Percentiles rank a stretch among this genome's conserved stretches.
Evolutionary conservation across 305 asterid species (phyloP).

Genomic region (Solanum hybrid): DNA sequence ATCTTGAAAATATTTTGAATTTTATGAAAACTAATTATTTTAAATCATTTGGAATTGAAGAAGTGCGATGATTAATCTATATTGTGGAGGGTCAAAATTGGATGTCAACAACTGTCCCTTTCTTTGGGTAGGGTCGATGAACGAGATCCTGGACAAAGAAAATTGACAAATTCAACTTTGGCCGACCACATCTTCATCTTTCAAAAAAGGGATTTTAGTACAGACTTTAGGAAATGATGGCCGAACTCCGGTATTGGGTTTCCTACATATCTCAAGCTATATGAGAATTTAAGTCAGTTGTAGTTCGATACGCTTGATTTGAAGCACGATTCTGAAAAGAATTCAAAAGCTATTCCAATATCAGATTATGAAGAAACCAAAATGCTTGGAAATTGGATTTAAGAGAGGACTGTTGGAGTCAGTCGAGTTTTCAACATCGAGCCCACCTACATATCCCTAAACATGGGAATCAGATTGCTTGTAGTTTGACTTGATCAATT

Average conservation of each 20-base stretch:
- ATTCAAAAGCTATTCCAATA: neutral
- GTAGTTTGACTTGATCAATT: neutral
- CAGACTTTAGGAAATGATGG: neutral
- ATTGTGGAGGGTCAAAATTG: neutral
- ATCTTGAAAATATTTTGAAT: neutral
- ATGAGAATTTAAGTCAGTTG: neutral
- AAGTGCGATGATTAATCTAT: no score
- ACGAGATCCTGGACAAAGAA: neutral
- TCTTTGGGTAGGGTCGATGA: neutral
- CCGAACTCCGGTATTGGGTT: neutral
- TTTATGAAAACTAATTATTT: no score
- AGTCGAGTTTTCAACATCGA: neutral
- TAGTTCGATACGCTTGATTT: neutral
- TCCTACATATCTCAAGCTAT: neutral
- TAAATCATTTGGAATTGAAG: neutral
- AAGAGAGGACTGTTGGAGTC: neutral
- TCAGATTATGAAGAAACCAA: neutral
- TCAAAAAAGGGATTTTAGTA: neutral
- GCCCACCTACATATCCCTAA: neutral
- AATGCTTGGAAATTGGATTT: neutral
- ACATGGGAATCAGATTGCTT: neutral
- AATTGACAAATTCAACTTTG: neutral
- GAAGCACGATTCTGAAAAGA: no score
- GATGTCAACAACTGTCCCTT: neutral
- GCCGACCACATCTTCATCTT: neutral